phyloP scores from a whole-genome alignment of 2,329 filamentous ascomycete species.

The Macrophomina tecta region DNA sequence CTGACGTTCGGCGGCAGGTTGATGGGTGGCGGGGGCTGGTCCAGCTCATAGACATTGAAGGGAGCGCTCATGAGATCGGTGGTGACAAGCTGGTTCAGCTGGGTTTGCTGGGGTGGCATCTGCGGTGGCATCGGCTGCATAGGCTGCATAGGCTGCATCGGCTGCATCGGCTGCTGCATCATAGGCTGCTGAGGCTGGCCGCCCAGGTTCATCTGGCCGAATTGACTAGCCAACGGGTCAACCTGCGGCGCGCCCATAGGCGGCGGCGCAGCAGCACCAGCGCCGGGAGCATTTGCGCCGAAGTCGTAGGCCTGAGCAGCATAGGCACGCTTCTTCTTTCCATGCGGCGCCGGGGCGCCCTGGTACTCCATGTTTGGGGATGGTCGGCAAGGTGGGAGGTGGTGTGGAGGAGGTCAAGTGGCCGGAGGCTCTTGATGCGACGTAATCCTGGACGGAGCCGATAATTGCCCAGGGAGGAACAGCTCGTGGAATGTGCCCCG shows the following conservation, averaged over 20 bases:
- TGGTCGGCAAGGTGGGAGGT: slow-evolving; percentile 11
- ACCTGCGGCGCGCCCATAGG: slow-evolving; percentile 61
- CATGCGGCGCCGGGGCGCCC: slow-evolving; percentile 37
- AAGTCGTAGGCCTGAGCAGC: slow-evolving; percentile 95
- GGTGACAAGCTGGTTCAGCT: slow-evolving; percentile 86
- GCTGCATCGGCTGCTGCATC: slow-evolving; percentile 56
- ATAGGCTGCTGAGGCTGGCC: slow-evolving; percentile 45
- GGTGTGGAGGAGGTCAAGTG: slow-evolving; percentile 24
- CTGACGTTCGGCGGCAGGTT: slow-evolving; percentile 86
- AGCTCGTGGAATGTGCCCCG: slow-evolving; percentile 14
- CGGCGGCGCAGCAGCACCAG: slow-evolving; percentile 53
- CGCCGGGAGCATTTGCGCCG: slow-evolving; percentile 72
- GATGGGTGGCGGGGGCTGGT: slow-evolving; percentile 88
- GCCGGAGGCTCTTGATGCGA: slow-evolving; percentile 29
- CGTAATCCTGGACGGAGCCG: slow-evolving; percentile 25
- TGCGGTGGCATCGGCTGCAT: slow-evolving; percentile 40
- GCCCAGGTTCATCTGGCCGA: slow-evolving; percentile 77
- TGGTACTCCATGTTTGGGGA: slow-evolving; percentile 26
- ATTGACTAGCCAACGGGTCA: slow-evolving; percentile 78
- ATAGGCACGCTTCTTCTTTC: slow-evolving; percentile 94
- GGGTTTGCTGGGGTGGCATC: slow-evolving; percentile 32
- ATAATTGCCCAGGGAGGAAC: slow-evolving; percentile 16
- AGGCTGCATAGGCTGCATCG: slow-evolving; percentile 50
- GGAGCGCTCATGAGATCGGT: slow-evolving; percentile 91
- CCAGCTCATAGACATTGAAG: slow-evolving; percentile 91